Evolutionary conservation across 2,329 filamentous ascomycete species (phyloP).

Genomic region (Hymenotorrendiella dingleyae): DNA sequence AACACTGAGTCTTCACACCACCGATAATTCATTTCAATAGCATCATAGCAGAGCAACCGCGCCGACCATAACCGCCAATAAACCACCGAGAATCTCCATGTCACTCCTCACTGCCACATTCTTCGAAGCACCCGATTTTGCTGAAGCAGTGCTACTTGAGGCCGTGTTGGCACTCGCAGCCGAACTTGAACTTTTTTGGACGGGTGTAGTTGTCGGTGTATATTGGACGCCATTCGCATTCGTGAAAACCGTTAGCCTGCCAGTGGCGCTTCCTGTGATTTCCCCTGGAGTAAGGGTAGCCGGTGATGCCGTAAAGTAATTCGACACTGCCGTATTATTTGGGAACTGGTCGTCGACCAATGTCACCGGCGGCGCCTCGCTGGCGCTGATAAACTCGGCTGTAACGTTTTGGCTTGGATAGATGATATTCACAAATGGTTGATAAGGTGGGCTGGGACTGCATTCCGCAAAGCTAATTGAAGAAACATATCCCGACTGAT

Average conservation of each 20-base stretch:
- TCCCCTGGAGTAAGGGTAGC: slow-evolving; percentile 34
- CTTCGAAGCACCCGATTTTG: not conserved
- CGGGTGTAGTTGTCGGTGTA: too few species aligned
- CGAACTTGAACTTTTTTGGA: not conserved
- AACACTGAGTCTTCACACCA: too few species aligned
- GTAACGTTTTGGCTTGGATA: slow-evolving; percentile 27
- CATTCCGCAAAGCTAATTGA: slow-evolving; percentile 33
- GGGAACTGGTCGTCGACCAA: slow-evolving; percentile 28
- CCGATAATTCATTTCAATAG: too few species aligned
- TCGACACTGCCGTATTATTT: slow-evolving; percentile 34
- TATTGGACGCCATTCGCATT: too few species aligned
- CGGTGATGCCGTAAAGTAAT: slow-evolving; percentile 36
- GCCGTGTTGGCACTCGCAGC: not conserved
- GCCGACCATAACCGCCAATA: not conserved
- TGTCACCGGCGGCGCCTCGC: slow-evolving; percentile 10
- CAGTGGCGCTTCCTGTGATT: slow-evolving; percentile 38
- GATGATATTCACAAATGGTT: slow-evolving; percentile 28
- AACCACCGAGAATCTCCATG: not conserved
- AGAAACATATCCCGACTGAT: slow-evolving; percentile 23
- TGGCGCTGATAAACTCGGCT: slow-evolving; percentile 18
- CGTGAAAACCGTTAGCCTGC: slow-evolving; percentile 10
- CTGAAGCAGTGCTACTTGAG: not conserved
- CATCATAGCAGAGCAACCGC: not conserved
- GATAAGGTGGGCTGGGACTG: slow-evolving; percentile 31
- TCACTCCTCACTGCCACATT: not conserved